Conservation (phyloP, 2,329 filamentous ascomycete species). For the Pseudogymnoascus sp. region DNA sequence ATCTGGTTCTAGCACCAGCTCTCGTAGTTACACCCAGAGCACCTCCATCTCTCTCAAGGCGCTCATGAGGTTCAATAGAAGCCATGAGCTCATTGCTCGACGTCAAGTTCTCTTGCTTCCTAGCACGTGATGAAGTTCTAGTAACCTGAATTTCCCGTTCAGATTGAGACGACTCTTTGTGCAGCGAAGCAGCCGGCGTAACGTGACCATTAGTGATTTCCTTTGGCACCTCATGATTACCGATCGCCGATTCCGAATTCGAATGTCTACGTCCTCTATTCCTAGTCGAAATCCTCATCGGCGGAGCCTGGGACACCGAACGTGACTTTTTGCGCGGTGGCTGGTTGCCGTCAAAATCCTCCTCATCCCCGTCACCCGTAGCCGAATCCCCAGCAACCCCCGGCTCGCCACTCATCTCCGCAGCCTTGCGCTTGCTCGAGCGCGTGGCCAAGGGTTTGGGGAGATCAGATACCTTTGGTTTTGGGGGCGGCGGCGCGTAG, state of each 20-base stretch:
- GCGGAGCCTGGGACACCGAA: not conserved
- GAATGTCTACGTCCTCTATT: not conserved
- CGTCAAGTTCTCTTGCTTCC: not conserved
- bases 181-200: not conserved
- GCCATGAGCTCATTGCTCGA: not conserved
- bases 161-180: not conserved
- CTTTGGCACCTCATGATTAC: not conserved
- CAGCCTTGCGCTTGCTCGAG: slow-evolving; percentile 19
- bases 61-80: not conserved
- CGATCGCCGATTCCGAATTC: not conserved
- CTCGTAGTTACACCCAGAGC: not conserved
- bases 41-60: not conserved
- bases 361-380: not conserved
- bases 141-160: not conserved
- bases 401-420: slow-evolving; percentile 15
- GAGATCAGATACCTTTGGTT: not conserved
- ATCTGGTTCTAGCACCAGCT: not conserved
- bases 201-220: not conserved
- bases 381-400: not conserved
- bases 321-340: not conserved
- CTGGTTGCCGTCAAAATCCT: not conserved
- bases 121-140: not conserved
- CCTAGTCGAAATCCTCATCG: not conserved
- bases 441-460: slow-evolving; percentile 1
- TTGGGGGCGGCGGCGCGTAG: not conserved